A percentile compares a stretch with the other conserved stretches of the same genome.
These are phyloP conservation scores for Neopestalotiopsis rosae DNA, from an alignment of 2,329 filamentous ascomycete genomes.

Conservation along the genomic window DNA sequence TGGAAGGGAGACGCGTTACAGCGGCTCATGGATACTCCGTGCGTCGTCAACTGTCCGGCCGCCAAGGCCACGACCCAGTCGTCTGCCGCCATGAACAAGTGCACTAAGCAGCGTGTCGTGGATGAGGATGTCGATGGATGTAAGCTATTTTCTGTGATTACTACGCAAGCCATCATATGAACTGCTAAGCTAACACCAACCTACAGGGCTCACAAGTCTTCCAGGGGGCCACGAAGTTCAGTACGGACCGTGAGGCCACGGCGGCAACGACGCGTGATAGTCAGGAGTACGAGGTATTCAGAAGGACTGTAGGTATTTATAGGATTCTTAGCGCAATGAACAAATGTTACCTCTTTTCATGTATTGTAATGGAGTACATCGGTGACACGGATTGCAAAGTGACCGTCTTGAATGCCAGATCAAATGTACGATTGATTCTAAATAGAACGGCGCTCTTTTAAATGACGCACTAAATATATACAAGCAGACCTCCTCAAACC, in stretches of 20 bases:
- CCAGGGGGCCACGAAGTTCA: conserved; percentile 10
- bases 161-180: background rate
- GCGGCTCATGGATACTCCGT: conserved; percentile 38
- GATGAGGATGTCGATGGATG: conserved; percentile 7
- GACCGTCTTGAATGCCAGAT: background rate
- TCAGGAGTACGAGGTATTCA: background rate
- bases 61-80: conserved; percentile 36
- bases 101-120: conserved; percentile 26
- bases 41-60: conserved; percentile 38
- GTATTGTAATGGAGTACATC: background rate
- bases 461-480: conserved; percentile 13
- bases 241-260: background rate
- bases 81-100: conserved; percentile 33
- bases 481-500: background rate
- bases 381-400: background rate
- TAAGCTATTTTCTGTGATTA: background rate
- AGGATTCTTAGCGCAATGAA: background rate
- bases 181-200: background rate
- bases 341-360: background rate
- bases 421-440: conserved; percentile 1
- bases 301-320: background rate
- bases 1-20: conserved; percentile 44
- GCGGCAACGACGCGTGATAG: background rate
- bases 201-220: background rate
- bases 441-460: conserved; percentile 6